Evolutionary conservation across 352 stramenopile species (phyloP), one percentile per base, ranked within the genome.

Genomic region (Nothophytophthora sp.): DNA sequence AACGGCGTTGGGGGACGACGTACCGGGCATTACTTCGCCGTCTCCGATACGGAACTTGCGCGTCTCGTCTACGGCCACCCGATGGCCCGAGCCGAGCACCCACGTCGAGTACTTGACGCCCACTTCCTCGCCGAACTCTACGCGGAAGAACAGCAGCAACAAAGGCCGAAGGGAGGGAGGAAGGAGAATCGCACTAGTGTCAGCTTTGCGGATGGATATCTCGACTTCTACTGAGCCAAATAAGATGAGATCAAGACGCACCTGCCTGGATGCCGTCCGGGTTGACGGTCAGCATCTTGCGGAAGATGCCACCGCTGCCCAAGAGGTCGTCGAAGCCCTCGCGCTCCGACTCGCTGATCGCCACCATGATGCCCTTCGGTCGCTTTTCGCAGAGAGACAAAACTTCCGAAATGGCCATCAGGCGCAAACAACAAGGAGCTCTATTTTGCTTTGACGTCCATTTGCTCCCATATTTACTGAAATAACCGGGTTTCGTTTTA

Each of bases 41-140:
- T 93, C 83, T 51, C 83, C 83, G 34, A 93, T 86, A 45, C 83
- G 83, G 62, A 93, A 88, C 41, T 86, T 73, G 33, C 81, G 76
- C 39, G 66, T 57, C 36, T 88, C 72, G 37, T 89, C 73, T 5
- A 67, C 25, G 5, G 51, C 41, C 29, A 89, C 66, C 7, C 68
- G 59, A 32, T 55, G 46, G 20, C 72, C 72, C 8, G 66, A 74
- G 30, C 75, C 69, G 16, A 87, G 67, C 30, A 78, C 54, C 47
- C 67, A 76, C 35, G 67, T 77, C 23, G 76, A 87, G 68, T 85
- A 91, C 10, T 61, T 76, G 34, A 93, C 63, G 27, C 70, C 85
- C 52, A 91, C 78, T 71, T 91, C 80, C 52, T 93, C 78, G 24
- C 81, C 81, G 54, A 90, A 93, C 53, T 93, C 83, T 90, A 47